A percentile compares a stretch with the other conserved stretches of the same genome.
Conservation (phyloP, 2,329 filamentous ascomycete species). For the Aspergillus tamarii region DNA sequence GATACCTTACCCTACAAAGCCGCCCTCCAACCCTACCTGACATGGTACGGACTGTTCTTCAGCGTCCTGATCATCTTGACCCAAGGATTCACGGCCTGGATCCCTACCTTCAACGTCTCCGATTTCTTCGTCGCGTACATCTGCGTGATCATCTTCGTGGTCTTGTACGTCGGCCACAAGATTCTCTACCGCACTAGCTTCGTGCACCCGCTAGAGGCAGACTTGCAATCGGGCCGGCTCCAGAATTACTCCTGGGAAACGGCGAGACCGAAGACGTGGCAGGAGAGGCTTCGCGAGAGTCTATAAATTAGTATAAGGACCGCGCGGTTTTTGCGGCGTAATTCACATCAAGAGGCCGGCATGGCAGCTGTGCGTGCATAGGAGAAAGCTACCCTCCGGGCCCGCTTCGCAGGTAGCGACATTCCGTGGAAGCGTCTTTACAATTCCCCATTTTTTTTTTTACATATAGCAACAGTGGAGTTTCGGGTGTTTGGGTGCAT, state of each 20-base stretch:
- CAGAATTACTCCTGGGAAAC: constrained; percentile 35
- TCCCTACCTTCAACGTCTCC: constrained; percentile 58
- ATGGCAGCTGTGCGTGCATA: constrained; percentile 2
- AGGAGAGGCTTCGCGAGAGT: constrained; percentile 22
- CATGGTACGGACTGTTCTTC: constrained; percentile 68
- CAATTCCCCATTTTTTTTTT: neutral
- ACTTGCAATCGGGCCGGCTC: constrained; percentile 45
- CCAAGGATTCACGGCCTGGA: constrained; percentile 69
- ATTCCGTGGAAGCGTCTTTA: neutral
- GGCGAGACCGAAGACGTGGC: constrained; percentile 26
- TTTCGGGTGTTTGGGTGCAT: constrained; percentile 1
- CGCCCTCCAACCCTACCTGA: constrained; percentile 63
- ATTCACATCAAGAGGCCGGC: neutral
- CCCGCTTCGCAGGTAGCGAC: neutral
- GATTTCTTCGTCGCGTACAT: constrained; percentile 68
- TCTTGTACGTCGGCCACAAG: constrained; percentile 64
- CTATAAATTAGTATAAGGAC: neutral
- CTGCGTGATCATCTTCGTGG: constrained; percentile 64
- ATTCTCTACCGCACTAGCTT: constrained; percentile 36
- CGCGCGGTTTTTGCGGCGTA: neutral
- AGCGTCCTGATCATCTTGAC: constrained; percentile 66
- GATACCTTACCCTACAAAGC: constrained; percentile 62
- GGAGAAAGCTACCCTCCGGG: neutral
- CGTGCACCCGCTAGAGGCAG: constrained; percentile 43
- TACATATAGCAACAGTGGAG: constrained; percentile 1